Percentiles rank a stretch among this genome's conserved stretches.
These are phyloP conservation scores for Apiotrichum sp. DNA, from an alignment of 1,284 basidiomycete species.

Conservation along the genomic window DNA sequence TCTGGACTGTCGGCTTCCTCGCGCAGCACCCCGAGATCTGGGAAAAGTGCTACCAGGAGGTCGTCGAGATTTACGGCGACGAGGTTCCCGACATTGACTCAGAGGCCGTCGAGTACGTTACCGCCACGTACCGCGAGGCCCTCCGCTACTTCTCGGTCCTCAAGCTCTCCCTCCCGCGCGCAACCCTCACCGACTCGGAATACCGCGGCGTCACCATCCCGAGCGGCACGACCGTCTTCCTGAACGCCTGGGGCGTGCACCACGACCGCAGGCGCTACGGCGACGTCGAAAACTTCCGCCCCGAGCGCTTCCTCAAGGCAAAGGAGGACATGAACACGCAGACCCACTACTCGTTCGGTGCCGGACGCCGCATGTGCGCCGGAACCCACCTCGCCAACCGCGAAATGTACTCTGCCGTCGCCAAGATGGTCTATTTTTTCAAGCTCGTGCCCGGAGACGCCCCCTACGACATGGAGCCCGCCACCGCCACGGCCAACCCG, in stretches of 20 bases:
- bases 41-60: constrained; percentile 16
- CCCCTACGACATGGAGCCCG: constrained; percentile 16
- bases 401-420: constrained; percentile 17
- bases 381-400: constrained; percentile 21
- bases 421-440: constrained; percentile 18
- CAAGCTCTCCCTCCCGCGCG: constrained; percentile 20
- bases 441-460: constrained; percentile 14
- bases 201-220: constrained; percentile 34
- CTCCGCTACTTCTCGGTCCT: constrained; percentile 19
- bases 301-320: constrained; percentile 17
- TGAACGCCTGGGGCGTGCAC: constrained; percentile 37
- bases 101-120: constrained; percentile 17
- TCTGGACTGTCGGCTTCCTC: constrained; percentile 19
- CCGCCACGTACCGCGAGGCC: constrained; percentile 13
- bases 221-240: constrained; percentile 31
- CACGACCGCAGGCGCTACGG: constrained; percentile 20
- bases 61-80: constrained; percentile 9
- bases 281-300: constrained; percentile 16
- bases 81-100: constrained; percentile 12
- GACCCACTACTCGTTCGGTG: constrained; percentile 19
- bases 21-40: constrained; percentile 17
- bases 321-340: constrained; percentile 7
- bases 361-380: constrained; percentile 21
- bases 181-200: constrained; percentile 15
- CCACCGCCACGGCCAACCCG: constrained; percentile 12